phyloP scores from a whole-genome alignment of 257 asterid species.

The Solanum ossicruentum region DNA sequence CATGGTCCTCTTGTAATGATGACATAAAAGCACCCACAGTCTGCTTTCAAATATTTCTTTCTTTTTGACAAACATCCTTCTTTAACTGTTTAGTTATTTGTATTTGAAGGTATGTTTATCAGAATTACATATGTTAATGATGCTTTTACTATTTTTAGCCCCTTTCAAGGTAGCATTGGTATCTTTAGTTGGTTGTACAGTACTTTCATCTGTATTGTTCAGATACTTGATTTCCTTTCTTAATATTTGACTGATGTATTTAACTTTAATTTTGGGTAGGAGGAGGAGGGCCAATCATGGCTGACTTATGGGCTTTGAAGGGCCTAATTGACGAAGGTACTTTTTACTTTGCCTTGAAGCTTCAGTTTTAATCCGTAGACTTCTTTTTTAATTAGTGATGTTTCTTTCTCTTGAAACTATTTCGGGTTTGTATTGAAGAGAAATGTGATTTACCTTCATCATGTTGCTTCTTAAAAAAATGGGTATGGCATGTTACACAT shows the following conservation, averaged over 20 bases:
- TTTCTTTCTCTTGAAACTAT: background rate
- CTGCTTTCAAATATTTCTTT: background rate
- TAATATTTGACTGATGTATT: background rate
- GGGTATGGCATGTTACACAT: background rate
- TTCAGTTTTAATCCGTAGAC: background rate
- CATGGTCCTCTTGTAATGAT: background rate
- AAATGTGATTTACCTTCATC: background rate
- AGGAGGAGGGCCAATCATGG: constrained; percentile 98
- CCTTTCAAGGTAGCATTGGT: background rate
- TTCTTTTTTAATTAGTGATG: background rate
- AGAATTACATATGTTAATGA: background rate
- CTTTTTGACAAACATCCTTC: background rate
- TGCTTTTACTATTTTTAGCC: background rate
- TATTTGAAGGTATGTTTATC: background rate
- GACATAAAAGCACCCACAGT: background rate
- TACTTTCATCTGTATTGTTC: background rate
- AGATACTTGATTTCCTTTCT: background rate
- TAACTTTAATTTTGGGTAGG: constrained; percentile 33
- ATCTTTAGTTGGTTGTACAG: background rate
- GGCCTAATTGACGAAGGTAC: constrained; percentile 90
- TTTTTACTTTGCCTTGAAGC: background rate
- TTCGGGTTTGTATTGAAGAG: background rate
- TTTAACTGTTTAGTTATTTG: background rate
- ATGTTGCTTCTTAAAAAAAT: background rate
- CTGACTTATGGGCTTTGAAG: constrained; percentile 96